Evolutionary conservation across 352 stramenopile genomes (phyloP), one percentile per base, ranked within the genome.

Genomic region (Pythium biforme): DNA sequence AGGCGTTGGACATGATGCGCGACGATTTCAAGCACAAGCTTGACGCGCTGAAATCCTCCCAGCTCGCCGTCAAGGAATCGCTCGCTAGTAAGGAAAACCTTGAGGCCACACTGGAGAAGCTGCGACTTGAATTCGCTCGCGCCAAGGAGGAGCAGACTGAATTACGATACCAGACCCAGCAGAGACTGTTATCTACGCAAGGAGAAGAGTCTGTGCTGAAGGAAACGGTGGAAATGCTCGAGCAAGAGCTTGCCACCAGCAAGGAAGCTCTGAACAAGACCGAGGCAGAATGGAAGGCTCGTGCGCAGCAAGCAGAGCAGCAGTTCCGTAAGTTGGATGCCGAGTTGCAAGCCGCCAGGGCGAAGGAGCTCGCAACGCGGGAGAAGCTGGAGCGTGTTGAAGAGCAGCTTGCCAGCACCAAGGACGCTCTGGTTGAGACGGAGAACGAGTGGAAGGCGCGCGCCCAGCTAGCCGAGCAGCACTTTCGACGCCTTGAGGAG

Each of bases 101-200:
- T 5, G 77, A 89, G n/a, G 69, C 73, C 22, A 73, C 82, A 25
- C 11, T 76, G 3, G 45, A 59, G 3, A 73, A 54, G 2, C 59
- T 82, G 43, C 54, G 55, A 15, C 65, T 64, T 54, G 58, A 72
- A 9, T 39, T 81, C 22, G 33, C 70, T 20, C 76, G 71, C 26
- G 69, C 73, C 0, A 75, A 76, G 40, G 81, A 89, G 26, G 83
- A 88, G 48, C 59, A 79, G n/a, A 60, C 75, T 31, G 80, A 92
- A 51, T 65, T 92, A 47, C 76, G 73, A 14, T 74, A 77, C 49
- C 82, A 92, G 55, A 79, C 69, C 48, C 77, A 88, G 33, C 77
- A 90, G 63, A 70, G 74, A 23, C 59, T 87, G 60, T 34, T 79
- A 26, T 74, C 74, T 19, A 73, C 57, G 1, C 74, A 85, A 55